Percentiles rank a stretch among this genome's conserved stretches.
phyloP scores from a whole-genome alignment of 2,329 filamentous ascomycete genomes.

The Claviceps purpurea region DNA sequence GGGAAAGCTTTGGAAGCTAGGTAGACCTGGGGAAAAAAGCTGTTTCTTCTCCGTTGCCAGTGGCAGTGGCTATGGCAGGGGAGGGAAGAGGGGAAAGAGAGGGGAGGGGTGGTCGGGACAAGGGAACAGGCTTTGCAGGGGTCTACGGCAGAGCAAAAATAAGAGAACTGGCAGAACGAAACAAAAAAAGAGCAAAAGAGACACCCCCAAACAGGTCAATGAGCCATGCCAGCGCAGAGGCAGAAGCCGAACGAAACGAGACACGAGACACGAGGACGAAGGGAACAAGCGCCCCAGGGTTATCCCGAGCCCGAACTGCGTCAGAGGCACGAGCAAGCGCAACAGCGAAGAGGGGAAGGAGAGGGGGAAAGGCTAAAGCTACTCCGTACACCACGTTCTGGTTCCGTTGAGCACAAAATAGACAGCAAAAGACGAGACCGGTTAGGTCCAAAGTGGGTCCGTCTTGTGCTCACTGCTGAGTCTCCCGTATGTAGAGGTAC shows the following conservation, averaged over 20 bases:
- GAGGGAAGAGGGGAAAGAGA: neutral
- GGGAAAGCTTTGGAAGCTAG: conserved; percentile 1
- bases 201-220: neutral
- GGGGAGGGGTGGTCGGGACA: neutral
- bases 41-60: neutral
- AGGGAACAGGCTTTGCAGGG: conserved; percentile 1
- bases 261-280: neutral
- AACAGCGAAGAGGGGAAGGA: neutral
- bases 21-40: neutral
- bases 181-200: neutral
- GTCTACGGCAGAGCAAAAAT: neutral
- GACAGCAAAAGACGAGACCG: neutral
- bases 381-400: neutral
- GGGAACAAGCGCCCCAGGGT: neutral
- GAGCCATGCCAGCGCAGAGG: neutral
- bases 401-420: neutral
- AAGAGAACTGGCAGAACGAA: neutral
- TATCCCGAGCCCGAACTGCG: neutral
- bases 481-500: conserved; percentile 3
- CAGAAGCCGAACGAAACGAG: neutral
- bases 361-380: neutral
- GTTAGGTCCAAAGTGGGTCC: neutral
- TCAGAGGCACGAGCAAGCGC: neutral
- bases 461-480: neutral
- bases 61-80: neutral